Base-by-base conservation (phyloP, 805 yeast genomes). In the Zygosaccharomyces siamensis region DNA sequence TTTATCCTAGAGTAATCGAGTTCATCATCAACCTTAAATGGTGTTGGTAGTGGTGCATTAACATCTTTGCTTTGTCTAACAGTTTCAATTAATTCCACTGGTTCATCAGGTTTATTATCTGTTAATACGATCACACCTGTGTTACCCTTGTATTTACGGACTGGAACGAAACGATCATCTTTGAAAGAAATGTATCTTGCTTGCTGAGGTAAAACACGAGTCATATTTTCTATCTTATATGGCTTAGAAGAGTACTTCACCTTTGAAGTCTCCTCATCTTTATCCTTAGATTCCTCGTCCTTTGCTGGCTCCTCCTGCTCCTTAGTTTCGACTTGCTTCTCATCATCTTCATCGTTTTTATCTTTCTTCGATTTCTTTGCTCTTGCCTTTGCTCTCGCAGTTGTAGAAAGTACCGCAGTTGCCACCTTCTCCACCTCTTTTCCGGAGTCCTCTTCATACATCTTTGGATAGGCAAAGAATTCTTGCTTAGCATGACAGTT, bases 331-430 rank as follows among this genome's bases (percentile, higher is more conserved):
- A 63, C 62, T 33, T 55, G 55, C 24, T 61, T 63, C 28, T 58
- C 60, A 26, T 65, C 69, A 33, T 73, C 79, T 26, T 68, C 72
- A n/a, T 59, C 60, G 30, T 69, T 75, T 63, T 74, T 75, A 27
- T 74, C 81, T 48, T 74, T 79, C 78, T 64, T 79, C 71, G 59
- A 76, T 78, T 59, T 75, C 72, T 80, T 83, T 23, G 95, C 96
- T 67, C 50, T 83, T 30, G 92, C 93, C 67, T 86, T 88, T n/a
- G 97, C 97, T 66, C 83, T 84, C 14, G 83, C 88, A 2, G 99
- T 92, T 0, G 97, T 92, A 2, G 97, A 89, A 48, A 93, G 76
- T 12, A 93, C 96, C 2, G 97, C 99, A 37, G 96, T 87, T 1
- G 89, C 86, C 43, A 89, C 78, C 72, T 87, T 89, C 66, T 89